Evolutionary conservation across 208 protist species (phyloP), one percentile per base, ranked within the genome.

Genomic region (Wallacemonas sp.): DNA sequence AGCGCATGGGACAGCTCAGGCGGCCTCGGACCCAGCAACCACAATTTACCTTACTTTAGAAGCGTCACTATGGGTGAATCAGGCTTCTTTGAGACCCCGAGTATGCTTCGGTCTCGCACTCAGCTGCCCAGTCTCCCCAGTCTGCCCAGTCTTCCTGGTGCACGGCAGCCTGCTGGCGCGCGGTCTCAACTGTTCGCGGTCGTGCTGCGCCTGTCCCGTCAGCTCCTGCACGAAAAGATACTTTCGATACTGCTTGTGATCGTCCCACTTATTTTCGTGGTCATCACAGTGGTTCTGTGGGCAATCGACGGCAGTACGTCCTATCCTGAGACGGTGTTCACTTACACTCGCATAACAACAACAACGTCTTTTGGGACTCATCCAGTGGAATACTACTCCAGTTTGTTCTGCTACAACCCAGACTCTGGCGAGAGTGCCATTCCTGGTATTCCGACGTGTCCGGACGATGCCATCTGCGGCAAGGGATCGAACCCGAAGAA

Each of bases 281-380:
- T 64, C 21, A 55, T 65, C 47, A 70, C 65, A 0, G 65, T 76
- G 4, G 33, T 70, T 3, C 27, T 76, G 21, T 76, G 71, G 72
- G 39, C 38, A 11, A 43, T 68, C 16, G 58, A 48, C 38, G 72
- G 58, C 17, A 72, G 38, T 6, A 48, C 17, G 5, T 8, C 17
- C 4, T 6, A 19, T 23, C 11, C 17, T 14, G 43, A 47, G 43
- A 14, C 6, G 17, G 11, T 19, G 5, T 24, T 47, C 17, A 47
- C 11, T 23, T 47, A 47, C 43, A 23, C 11, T 19, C 17, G 43
- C 43, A 6, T 47, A 3, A 19, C 6, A 21, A 4, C 4, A 17
- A 4, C 11, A 23, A 21, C 43, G 36, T 6, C 9, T 8, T 21
- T 47, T 14, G 11, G 4, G 11, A 6, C 19, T 14, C 43, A 47